Evolutionary conservation across 2,329 filamentous ascomycete genomes (phyloP), one percentile per base, ranked within the genome.

Genomic region (Cladosporium halotolerans): DNA sequence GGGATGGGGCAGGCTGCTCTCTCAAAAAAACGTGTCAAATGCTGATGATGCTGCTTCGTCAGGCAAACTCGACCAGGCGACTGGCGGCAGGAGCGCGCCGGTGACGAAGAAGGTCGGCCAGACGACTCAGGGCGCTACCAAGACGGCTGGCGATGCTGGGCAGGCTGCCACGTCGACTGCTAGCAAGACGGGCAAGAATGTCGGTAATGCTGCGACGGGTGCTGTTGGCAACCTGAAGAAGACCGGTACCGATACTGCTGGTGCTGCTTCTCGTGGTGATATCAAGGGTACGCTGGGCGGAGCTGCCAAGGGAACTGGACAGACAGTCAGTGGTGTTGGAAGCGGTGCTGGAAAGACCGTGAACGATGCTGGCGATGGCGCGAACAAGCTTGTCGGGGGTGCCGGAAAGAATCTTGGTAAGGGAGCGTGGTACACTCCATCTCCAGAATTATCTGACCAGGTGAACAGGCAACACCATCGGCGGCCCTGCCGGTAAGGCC

Each of bases 121-220:
- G 45, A 66, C 67, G 3, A 65, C 64, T 0, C 68, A 68, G 4
- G 66, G 64, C 31, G 64, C 65, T 2, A 61, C 70, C 1, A 74
- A 70, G 59, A 66, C 67, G 14, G 66, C 72, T 9, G 63, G 68
- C 31, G 65, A 69, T 44, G 67, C 70, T 3, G 68, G 68, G 1
- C 55, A 58, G 34, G 55, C 58, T 14, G 63, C 60, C 34, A 47
- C 51, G 10, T 34, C 32, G 11, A 42, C 51, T 28, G 51, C 43
- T 32, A 41, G 51, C 18, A 23, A 46, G 38, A 42, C 44, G 8
- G 61, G 59, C 10, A 60, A 56, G 8, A 71, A 71, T 28, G 55
- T 72, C 1, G 70, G 68, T 50, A 52, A 60, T 2, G 68, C 67
- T n/a, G 59, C 58, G 3, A 57, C 49, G 32, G 59, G 59, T 42